Conservation (phyloP, 805 yeast genomes). For the Ogataea methanolica region DNA sequence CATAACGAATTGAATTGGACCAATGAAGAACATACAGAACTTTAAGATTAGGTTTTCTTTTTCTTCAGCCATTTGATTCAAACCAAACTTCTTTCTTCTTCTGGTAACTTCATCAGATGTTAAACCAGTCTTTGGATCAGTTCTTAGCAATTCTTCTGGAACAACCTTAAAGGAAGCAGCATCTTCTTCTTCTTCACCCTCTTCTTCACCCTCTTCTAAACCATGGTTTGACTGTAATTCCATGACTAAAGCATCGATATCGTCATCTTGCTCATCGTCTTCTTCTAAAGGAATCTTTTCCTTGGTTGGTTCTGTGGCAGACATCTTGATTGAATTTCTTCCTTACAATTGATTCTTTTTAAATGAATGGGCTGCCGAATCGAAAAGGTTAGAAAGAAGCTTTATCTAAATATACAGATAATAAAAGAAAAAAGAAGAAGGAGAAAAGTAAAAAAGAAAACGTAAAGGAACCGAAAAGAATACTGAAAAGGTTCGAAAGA, state of each 20-base stretch:
- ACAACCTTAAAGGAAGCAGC: conserved; percentile 65
- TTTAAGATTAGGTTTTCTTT: conserved; percentile 70
- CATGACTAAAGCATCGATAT: conserved; percentile 63
- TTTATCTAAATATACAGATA: neutral
- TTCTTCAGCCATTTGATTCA: conserved; percentile 86
- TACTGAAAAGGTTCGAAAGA: neutral
- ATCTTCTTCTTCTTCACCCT: conserved; percentile 39
- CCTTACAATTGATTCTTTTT: neutral
- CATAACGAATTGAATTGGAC: conserved; percentile 95
- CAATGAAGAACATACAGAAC: conserved; percentile 80
- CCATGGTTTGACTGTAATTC: conserved; percentile 70
- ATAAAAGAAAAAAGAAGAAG: neutral
- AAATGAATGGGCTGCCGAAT: neutral
- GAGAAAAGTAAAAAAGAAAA: neutral
- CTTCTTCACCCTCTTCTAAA: conserved; percentile 42
- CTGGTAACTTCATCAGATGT: conserved; percentile 66
- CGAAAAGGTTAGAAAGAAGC: neutral
- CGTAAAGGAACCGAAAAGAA: neutral
- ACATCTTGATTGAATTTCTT: conserved; percentile 7
- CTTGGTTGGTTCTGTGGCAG: conserved; percentile 19
- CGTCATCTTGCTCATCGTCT: conserved; percentile 52
- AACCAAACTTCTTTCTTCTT: conserved; percentile 86
- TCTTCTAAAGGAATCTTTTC: conserved; percentile 33
- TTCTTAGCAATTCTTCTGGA: conserved; percentile 78
- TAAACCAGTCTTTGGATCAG: conserved; percentile 74